Percentiles rank a stretch among this genome's conserved stretches.
phyloP scores from a whole-genome alignment of 306 rosid species.

The Trichosanthes truncata region DNA sequence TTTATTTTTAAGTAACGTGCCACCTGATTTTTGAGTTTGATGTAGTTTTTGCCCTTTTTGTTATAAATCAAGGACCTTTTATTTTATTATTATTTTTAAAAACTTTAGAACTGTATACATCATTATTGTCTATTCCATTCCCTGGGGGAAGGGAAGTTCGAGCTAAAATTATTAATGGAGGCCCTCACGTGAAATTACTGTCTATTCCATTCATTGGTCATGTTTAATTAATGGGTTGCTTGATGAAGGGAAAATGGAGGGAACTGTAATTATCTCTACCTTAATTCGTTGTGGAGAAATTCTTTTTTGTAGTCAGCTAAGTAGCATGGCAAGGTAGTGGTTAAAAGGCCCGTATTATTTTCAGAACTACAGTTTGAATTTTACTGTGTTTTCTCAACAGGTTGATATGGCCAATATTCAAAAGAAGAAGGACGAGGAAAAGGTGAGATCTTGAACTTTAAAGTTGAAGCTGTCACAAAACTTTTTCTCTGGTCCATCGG shows the following conservation, averaged over 20 bases:
- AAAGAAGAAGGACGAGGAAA: conserved; percentile 92
- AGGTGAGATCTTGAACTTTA: conserved; percentile 33
- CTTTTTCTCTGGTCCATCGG: neutral
- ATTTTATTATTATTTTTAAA: too few species aligned
- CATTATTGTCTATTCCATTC: too few species aligned
- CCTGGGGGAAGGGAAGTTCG: too few species aligned
- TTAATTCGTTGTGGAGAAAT: neutral
- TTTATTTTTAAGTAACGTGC: too few species aligned
- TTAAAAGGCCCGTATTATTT: neutral
- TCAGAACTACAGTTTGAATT: neutral
- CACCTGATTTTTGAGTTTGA: too few species aligned
- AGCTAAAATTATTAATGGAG: neutral
- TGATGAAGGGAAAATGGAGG: neutral
- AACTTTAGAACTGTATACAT: too few species aligned
- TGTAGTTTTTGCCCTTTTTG: too few species aligned
- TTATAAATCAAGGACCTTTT: too few species aligned
- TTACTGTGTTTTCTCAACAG: conserved; percentile 21
- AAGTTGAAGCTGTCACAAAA: neutral
- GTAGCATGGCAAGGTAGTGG: neutral
- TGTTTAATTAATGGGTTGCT: neutral
- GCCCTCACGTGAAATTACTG: neutral
- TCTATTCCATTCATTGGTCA: neutral
- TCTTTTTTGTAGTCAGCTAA: neutral
- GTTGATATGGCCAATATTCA: conserved; percentile 80
- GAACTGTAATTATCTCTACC: neutral